Percentiles rank a stretch among this genome's conserved stretches.
Evolutionary conservation across 176 grass and related monocot species (phyloP).

Genomic region (Eremochloa ophiuroides): DNA sequence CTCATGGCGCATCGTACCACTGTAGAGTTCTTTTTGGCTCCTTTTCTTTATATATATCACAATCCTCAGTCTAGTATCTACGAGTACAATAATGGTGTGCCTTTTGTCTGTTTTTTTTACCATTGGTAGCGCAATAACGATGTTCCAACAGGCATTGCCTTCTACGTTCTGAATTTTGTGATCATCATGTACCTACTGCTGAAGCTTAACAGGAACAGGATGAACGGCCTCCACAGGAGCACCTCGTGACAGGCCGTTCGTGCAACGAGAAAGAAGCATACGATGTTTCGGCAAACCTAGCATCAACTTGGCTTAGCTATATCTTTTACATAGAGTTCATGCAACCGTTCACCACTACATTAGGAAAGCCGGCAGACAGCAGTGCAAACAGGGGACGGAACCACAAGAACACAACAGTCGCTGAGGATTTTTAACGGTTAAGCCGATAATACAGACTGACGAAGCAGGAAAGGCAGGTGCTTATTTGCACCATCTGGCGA

Average conservation of each 20-base stretch:
- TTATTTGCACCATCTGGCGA: conserved; percentile 26
- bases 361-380: background rate
- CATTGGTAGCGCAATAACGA: background rate
- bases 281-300: conserved; percentile 13
- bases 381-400: conserved; percentile 16
- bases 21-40: background rate
- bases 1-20: background rate
- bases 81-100: conserved; percentile 5
- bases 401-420: conserved; percentile 20
- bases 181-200: background rate
- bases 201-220: background rate
- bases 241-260: background rate
- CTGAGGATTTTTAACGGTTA: conserved; percentile 8
- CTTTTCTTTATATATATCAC: background rate
- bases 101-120: background rate
- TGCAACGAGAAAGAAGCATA: background rate
- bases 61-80: background rate
- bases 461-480: conserved; percentile 35
- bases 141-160: background rate
- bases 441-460: conserved; percentile 12
- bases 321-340: conserved; percentile 26
- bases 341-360: conserved; percentile 18
- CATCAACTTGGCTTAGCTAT: conserved; percentile 18
- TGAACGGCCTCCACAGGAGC: background rate
- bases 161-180: background rate